These are phyloP conservation scores for Apiospora marii DNA, from an alignment of 2,329 filamentous ascomycete species.

Conservation along the genomic window DNA sequence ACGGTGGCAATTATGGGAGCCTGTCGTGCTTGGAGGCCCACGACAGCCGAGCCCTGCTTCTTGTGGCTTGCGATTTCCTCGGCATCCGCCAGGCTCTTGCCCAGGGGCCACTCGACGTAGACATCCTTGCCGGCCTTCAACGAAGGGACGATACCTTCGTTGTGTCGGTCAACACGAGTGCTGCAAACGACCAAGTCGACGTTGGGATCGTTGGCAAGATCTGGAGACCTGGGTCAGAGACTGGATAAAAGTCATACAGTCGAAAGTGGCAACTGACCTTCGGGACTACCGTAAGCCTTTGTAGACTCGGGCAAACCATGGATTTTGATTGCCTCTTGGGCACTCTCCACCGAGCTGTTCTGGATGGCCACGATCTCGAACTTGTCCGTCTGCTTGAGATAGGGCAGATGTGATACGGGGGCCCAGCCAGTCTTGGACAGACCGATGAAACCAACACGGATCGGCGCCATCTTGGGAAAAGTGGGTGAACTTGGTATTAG, in stretches of 20 bases:
- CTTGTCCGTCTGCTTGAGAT: conserved; percentile 5
- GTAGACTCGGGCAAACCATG: not conserved
- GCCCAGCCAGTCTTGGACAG: conserved; percentile 21
- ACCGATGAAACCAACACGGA: conserved; percentile 23
- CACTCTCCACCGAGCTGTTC: conserved; percentile 22
- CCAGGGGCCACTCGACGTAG: conserved; percentile 25
- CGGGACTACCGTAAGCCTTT: not conserved
- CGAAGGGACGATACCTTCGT: not conserved
- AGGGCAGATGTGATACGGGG: conserved; percentile 3
- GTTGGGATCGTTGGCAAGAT: conserved; percentile 15
- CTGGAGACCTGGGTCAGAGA: not conserved
- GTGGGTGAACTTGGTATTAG: not conserved
- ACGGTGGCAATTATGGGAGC: not conserved
- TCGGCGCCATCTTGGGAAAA: not conserved
- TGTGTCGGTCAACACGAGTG: conserved; percentile 16
- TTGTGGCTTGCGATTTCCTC: conserved; percentile 3
- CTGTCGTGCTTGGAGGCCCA: conserved; percentile 13
- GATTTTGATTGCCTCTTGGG: conserved; percentile 7
- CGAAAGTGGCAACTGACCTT: not conserved
- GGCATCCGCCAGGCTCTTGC: conserved; percentile 16
- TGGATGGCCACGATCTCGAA: conserved; percentile 19
- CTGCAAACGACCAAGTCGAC: conserved; percentile 23
- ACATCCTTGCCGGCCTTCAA: conserved; percentile 24
- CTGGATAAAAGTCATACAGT: too few species aligned
- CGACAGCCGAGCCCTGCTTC: conserved; percentile 1